Evolutionary conservation across 345 rosid genomes (phyloP), one percentile per base, ranked within the genome.

Genomic region (Raphanus raphanistrum): DNA sequence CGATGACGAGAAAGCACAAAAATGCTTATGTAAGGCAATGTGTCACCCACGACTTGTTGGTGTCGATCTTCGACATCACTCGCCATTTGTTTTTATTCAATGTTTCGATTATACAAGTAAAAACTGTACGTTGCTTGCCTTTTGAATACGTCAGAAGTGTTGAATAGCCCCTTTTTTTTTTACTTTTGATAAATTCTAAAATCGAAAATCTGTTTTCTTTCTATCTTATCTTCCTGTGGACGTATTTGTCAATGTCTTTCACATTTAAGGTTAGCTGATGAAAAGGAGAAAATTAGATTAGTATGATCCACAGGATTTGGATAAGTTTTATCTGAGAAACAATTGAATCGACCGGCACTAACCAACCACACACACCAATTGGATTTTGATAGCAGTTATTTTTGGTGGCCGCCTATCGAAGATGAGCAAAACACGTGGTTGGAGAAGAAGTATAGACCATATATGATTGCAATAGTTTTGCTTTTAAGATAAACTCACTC

Each of bases 21-120:
- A 57, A 50, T 62, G 74, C 58, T 79, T 57, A 79, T 79, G 78
- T 73, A 73, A 73, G 82, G 71, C 75, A 79, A 79, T 74, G 82
- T 79, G 79, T 79, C 82, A 79, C 75, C 66, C 79, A 73, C 79
- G 71, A 79, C 52, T 48, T 48, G 4, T 59, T 79, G 66, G 66
- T 50, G 58, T 21, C 21, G 21, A 21, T 21, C 21, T 21, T 21
- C 21, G 21, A 21, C 27, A 21, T 78, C 78, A 79, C 63, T 28
- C 28, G 10, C 52, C 0, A 79, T 73, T 73, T 66, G 38, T 33
- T 72, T 72, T 5, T 4, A 48, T 48, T 48, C 55, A 5, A 0
- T n/a, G 21, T 48, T 48, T 48, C n/a, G 0, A 48, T 58, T 59
- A 45, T 58, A 9, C 68, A 59, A n/a, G 66, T 61, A 28, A 68